These are phyloP conservation scores for Metschnikowia peoriensis DNA, from an alignment of 805 yeast genomes.

Conservation along the genomic window DNA sequence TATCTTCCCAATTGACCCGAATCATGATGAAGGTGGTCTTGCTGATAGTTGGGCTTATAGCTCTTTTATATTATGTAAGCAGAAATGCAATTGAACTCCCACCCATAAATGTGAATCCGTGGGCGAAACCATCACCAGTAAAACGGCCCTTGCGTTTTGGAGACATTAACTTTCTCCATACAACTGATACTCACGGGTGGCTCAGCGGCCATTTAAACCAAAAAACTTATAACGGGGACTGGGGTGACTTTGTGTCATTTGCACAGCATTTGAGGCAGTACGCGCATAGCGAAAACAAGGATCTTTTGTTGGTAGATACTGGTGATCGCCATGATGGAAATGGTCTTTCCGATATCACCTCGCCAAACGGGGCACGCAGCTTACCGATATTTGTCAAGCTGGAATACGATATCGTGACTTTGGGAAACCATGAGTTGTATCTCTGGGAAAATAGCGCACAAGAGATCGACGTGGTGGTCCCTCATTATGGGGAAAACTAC, in stretches of 20 bases:
- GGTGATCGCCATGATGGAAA: conserved; percentile 97
- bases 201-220: conserved; percentile 85
- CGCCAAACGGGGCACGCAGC: conserved; percentile 66
- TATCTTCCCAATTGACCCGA: background rate
- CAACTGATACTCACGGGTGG: conserved; percentile 99
- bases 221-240: conserved; percentile 72
- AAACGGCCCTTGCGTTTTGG: conserved; percentile 25
- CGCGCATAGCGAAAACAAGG: conserved; percentile 51
- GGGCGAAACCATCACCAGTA: background rate
- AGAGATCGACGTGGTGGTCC: conserved; percentile 63
- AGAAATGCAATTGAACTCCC: background rate
- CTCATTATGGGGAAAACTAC: conserved; percentile 60
- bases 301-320: conserved; percentile 74
- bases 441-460: conserved; percentile 57
- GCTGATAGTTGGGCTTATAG: background rate
- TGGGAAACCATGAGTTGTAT: conserved; percentile 93
- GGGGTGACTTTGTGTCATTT: conserved; percentile 89
- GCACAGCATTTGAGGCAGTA: conserved; percentile 44
- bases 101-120: background rate
- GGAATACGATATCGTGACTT: conserved; percentile 74
- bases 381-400: conserved; percentile 59
- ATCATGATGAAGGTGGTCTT: background rate
- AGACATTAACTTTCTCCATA: conserved; percentile 79
- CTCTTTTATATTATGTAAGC: background rate
- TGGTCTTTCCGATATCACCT: conserved; percentile 79